Conservation (phyloP, 108 stramenopile genomes). For the Heterococcus sp. region DNA sequence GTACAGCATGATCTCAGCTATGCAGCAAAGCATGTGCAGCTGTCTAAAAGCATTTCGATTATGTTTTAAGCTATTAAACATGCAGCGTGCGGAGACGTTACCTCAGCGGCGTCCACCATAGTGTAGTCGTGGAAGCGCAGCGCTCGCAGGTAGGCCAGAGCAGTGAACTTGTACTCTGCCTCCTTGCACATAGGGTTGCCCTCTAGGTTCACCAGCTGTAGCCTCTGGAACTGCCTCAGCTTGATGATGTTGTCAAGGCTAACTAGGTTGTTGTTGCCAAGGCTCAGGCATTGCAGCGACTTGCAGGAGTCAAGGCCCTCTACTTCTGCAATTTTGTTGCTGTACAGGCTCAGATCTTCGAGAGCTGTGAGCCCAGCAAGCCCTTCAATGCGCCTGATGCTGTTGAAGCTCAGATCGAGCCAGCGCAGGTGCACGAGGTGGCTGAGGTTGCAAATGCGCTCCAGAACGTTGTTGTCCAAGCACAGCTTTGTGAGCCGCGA, state of each 20-base stretch:
- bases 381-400: conserved; percentile 58
- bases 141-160: conserved; percentile 59
- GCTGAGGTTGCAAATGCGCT: conserved; percentile 49
- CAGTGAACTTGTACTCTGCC: conserved; percentile 57
- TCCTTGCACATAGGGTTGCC: conserved; percentile 64
- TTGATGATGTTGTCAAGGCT: conserved; percentile 54
- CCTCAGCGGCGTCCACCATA: conserved; percentile 28
- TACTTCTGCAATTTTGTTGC: conserved; percentile 47
- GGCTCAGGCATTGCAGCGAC: conserved; percentile 59
- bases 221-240: conserved; percentile 52
- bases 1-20: too few species aligned
- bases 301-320: conserved; percentile 61
- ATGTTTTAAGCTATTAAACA: too few species aligned
- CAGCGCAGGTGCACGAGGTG: conserved; percentile 60
- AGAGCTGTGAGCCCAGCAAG: conserved; percentile 56
- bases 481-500: conserved; percentile 58
- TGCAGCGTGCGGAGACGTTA: neutral
- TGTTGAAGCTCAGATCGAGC: conserved; percentile 66
- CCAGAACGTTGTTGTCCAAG: conserved; percentile 66
- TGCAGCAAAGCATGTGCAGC: too few species aligned
- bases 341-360: conserved; percentile 57
- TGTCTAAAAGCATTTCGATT: too few species aligned
- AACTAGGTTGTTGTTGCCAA: conserved; percentile 61
- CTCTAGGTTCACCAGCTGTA: conserved; percentile 60
- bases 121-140: conserved; percentile 61